These are phyloP conservation scores for Alternaria rosae DNA, from an alignment of 2,329 filamentous ascomycete species.

Conservation along the genomic window DNA sequence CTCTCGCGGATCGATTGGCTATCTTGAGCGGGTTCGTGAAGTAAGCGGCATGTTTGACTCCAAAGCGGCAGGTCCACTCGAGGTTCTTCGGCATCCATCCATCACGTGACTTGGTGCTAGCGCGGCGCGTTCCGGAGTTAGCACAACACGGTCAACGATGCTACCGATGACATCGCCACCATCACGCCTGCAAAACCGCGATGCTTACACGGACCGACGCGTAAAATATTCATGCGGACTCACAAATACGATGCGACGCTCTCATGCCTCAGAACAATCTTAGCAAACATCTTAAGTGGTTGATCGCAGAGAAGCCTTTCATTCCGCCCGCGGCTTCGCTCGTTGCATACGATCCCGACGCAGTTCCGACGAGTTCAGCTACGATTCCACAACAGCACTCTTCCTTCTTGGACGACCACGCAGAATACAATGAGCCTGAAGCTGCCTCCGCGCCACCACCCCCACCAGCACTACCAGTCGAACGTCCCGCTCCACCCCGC, in stretches of 20 bases:
- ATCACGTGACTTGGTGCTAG: slow-evolving; percentile 41
- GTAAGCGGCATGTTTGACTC: slow-evolving; percentile 1
- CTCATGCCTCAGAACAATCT: slow-evolving; percentile 60
- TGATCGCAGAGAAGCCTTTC: slow-evolving; percentile 56
- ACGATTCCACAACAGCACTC: slow-evolving; percentile 24
- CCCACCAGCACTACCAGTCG: slow-evolving; percentile 15
- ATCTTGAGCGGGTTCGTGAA: background rate
- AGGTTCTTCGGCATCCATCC: background rate
- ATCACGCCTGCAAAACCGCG: slow-evolving; percentile 15
- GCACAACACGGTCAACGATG: slow-evolving; percentile 29
- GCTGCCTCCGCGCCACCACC: slow-evolving; percentile 19
- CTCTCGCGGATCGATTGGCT: background rate
- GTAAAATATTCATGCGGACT: slow-evolving; percentile 31
- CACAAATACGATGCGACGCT: slow-evolving; percentile 35
- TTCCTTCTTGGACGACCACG: slow-evolving; percentile 15
- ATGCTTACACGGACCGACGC: slow-evolving; percentile 27
- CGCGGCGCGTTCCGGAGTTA: slow-evolving; percentile 27
- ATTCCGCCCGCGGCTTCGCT: slow-evolving; percentile 47
- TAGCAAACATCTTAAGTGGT: slow-evolving; percentile 57
- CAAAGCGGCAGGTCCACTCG: background rate
- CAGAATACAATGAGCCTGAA: slow-evolving; percentile 30
- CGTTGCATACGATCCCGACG: slow-evolving; percentile 40
- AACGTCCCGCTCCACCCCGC: slow-evolving; percentile 28
- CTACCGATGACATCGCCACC: slow-evolving; percentile 31
- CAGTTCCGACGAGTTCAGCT: slow-evolving; percentile 28